A percentile compares a stretch with the other conserved stretches of the same genome.
phyloP scores from a whole-genome alignment of 345 rosid species.

The Carallia pectinifolia region DNA sequence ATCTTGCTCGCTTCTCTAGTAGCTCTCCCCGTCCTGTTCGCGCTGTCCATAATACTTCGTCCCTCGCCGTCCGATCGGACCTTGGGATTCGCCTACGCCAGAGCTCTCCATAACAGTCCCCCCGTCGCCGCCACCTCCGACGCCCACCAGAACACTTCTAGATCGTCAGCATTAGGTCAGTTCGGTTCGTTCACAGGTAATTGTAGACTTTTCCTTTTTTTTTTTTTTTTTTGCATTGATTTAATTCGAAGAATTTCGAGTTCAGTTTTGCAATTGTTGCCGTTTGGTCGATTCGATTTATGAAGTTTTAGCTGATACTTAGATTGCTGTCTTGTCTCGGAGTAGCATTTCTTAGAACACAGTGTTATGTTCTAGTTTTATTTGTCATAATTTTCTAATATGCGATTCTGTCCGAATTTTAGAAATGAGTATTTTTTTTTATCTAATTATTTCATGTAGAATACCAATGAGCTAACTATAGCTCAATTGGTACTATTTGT shows the following conservation, averaged over 20 bases:
- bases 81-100: constrained; percentile 26
- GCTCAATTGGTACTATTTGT: no score
- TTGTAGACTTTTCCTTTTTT: constrained; percentile 27
- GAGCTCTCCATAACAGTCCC: constrained; percentile 19
- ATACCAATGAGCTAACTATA: no score
- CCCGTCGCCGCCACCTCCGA: neutral
- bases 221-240: constrained; percentile 4
- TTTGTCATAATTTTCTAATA: no score
- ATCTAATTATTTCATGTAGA: neutral
- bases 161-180: neutral
- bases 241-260: constrained; percentile 4
- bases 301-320: no score
- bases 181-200: constrained; percentile 17
- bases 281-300: no score
- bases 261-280: neutral
- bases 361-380: no score
- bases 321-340: no score
- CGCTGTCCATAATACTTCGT: constrained; percentile 11
- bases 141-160: constrained; percentile 2
- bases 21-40: constrained; percentile 13
- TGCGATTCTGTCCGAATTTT: no score
- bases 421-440: no score
- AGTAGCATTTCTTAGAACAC: no score
- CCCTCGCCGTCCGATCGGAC: constrained; percentile 21
- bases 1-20: constrained; percentile 15